Percentiles rank a stretch among this genome's conserved stretches.
phyloP scores from a whole-genome alignment of 139 green algal species.

The Chlorella sp. region DNA sequence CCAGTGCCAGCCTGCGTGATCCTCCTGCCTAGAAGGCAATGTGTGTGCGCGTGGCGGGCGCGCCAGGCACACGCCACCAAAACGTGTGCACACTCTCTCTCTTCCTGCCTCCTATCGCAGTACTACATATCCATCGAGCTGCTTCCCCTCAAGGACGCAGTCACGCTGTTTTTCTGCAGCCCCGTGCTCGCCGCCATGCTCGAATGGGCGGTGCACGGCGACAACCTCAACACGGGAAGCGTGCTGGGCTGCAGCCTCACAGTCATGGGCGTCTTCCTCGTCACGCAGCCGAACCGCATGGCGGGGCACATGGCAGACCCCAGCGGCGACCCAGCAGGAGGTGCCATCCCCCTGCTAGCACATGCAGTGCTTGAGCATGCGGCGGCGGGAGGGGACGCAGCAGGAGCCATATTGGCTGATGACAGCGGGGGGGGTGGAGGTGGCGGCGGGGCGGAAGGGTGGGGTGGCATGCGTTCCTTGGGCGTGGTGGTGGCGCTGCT shows the following conservation, averaged over 20 bases:
- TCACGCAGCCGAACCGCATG: constrained; percentile 2
- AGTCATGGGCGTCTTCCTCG: background rate
- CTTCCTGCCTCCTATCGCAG: background rate
- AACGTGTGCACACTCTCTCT: too few species aligned
- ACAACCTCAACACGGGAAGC: constrained; percentile 9
- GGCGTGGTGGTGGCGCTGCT: background rate
- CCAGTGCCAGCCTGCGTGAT: too few species aligned
- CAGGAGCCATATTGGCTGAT: background rate
- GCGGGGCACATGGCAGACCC: background rate
- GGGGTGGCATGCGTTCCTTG: background rate
- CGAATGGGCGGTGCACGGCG: constrained; percentile 10
- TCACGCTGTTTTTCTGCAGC: background rate
- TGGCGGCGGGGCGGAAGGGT: background rate
- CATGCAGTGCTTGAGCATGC: too few species aligned
- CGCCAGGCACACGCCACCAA: too few species aligned
- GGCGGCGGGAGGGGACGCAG: background rate
- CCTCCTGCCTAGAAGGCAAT: too few species aligned
- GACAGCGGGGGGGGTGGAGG: background rate
- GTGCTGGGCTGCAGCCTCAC: constrained; percentile 20
- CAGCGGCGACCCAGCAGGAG: background rate
- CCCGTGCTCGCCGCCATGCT: constrained; percentile 2
- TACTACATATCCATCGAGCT: constrained; percentile 35
- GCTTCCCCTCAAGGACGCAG: constrained; percentile 18
- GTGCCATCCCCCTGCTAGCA: background rate
- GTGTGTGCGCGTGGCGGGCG: too few species aligned